Conservation (phyloP, 768 basidiomycete species). For the Candolleomyces efflorescens region DNA sequence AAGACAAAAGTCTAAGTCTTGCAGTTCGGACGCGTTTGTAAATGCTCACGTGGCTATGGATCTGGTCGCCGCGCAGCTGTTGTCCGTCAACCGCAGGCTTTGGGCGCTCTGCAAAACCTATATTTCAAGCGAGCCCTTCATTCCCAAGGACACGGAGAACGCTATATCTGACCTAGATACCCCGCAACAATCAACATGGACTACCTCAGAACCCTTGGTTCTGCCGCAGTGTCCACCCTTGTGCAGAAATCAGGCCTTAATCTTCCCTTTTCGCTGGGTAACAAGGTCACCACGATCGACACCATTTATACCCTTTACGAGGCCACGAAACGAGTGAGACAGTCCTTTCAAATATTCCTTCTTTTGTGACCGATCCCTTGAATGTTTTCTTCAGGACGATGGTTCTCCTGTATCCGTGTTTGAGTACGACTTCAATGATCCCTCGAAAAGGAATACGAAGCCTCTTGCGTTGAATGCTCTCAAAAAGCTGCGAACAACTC, state of each 20-base stretch:
- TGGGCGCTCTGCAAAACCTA: no score
- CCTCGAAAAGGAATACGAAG: conserved; percentile 52
- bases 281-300: conserved; percentile 62
- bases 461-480: conserved; percentile 86
- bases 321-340: conserved; percentile 78
- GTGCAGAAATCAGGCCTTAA: conserved; percentile 91
- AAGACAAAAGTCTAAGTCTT: not conserved
- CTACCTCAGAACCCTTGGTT: conserved; percentile 76
- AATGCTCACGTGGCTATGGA: not conserved
- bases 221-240: conserved; percentile 83
- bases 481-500: conserved; percentile 82
- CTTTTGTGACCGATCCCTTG: conserved; percentile 11
- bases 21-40: not conserved
- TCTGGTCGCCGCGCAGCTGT: no score
- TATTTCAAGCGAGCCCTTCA: not conserved
- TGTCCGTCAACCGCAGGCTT: no score
- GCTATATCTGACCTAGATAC: not conserved
- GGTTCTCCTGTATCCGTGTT: conserved; percentile 83
- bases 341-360: not conserved
- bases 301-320: conserved; percentile 85
- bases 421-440: conserved; percentile 77
- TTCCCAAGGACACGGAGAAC: not conserved
- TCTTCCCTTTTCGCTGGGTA: conserved; percentile 81
- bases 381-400: conserved; percentile 65
- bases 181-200: conserved; percentile 49